Evolutionary conservation across 352 stramenopile species (phyloP).

Genomic region (Globisporangium orthogonon): DNA sequence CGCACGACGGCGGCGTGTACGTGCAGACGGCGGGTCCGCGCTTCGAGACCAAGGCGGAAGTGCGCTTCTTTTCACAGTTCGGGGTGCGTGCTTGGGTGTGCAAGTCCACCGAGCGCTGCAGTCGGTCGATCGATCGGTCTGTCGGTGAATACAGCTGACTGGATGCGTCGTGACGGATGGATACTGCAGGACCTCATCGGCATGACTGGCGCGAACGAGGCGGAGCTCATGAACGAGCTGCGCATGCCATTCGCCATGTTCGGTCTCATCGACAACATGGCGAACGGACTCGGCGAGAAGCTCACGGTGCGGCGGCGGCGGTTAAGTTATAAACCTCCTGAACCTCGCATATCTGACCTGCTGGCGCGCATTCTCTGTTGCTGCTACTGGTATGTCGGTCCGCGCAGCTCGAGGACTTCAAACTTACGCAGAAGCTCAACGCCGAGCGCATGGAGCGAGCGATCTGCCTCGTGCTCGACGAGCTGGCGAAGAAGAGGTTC

Average conservation of each 20-base stretch:
- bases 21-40: slow-evolving; percentile 79
- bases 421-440: slow-evolving; percentile 73
- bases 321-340: background rate
- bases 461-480: slow-evolving; percentile 48
- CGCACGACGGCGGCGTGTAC: slow-evolving; percentile 78
- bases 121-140: background rate
- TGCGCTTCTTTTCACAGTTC: slow-evolving; percentile 85
- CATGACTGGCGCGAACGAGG: slow-evolving; percentile 87
- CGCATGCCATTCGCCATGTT: slow-evolving; percentile 83
- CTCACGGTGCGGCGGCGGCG: slow-evolving; percentile 39
- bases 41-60: slow-evolving; percentile 89
- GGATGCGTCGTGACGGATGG: background rate
- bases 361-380: background rate
- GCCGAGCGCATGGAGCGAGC: slow-evolving; percentile 57
- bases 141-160: background rate
- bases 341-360: background rate
- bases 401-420: slow-evolving; percentile 58
- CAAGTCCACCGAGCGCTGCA: no score
- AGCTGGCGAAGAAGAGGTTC: slow-evolving; percentile 28
- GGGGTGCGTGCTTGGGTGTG: slow-evolving; percentile 21
- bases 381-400: background rate
- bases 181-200: slow-evolving; percentile 62
- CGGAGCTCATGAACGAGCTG: slow-evolving; percentile 81
- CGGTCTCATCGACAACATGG: slow-evolving; percentile 85
- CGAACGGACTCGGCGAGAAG: slow-evolving; percentile 75